Evolutionary conservation across 202 grass and related monocot genomes (phyloP).

Genomic region (Panicum virgatum): DNA sequence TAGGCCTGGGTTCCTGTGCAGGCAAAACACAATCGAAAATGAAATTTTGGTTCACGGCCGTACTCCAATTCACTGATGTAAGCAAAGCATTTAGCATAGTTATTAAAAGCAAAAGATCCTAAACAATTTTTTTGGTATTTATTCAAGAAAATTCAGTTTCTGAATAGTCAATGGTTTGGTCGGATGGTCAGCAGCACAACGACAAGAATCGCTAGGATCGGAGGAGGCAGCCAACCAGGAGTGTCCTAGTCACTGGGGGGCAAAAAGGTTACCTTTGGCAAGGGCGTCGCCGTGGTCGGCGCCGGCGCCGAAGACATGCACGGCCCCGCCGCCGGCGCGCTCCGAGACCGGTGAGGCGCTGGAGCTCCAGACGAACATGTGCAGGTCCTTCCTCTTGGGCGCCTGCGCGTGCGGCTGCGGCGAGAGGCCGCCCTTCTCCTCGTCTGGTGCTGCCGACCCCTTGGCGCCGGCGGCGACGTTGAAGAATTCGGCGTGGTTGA

Average conservation of each 20-base stretch:
- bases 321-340: slow-evolving; percentile 42
- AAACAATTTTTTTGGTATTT: neutral
- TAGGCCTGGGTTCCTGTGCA: slow-evolving; percentile 53
- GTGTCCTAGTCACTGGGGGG: neutral
- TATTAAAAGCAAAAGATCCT: neutral
- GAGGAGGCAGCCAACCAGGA: too few species aligned
- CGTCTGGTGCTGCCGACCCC: slow-evolving; percentile 26
- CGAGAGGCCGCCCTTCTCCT: slow-evolving; percentile 72
- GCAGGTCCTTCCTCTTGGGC: slow-evolving; percentile 73
- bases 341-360: slow-evolving; percentile 89
- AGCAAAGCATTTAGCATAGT: neutral
- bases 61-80: neutral
- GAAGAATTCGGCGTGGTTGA: slow-evolving; percentile 96
- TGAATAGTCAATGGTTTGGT: neutral
- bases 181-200: neutral
- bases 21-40: neutral
- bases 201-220: slow-evolving; percentile 1
- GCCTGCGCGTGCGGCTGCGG: slow-evolving; percentile 38
- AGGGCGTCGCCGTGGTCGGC: slow-evolving; percentile 50
- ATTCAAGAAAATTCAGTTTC: neutral
- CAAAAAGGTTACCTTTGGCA: slow-evolving; percentile 33
- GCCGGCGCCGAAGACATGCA: slow-evolving; percentile 69
- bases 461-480: slow-evolving; percentile 46
- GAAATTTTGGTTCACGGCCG: neutral
- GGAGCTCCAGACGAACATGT: slow-evolving; percentile 98